Conservation (phyloP, 371 early-diverging fungal species). For the Actinomucor elegans region DNA sequence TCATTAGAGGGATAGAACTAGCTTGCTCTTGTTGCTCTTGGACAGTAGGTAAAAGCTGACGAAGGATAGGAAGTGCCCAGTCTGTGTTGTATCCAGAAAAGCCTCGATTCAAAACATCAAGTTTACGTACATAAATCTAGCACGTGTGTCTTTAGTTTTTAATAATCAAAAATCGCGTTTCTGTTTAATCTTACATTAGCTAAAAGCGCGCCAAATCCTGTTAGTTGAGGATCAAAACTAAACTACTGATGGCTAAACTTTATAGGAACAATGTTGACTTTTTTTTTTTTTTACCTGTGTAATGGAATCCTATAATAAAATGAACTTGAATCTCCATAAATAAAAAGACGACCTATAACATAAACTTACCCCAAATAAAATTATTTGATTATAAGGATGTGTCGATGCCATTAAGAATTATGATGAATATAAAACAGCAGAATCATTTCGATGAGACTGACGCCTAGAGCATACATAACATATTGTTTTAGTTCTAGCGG, state of each 20-base stretch:
- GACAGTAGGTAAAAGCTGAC: constrained; percentile 50
- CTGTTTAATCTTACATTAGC: constrained; percentile 53
- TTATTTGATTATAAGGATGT: constrained; percentile 25
- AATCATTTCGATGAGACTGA: too few species aligned
- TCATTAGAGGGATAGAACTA: constrained; percentile 56
- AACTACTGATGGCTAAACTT: constrained; percentile 30
- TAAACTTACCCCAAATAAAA: constrained; percentile 30
- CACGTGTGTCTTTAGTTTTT: too few species aligned
- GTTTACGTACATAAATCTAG: constrained; percentile 66
- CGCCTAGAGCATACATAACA: too few species aligned
- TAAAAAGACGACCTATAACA: background rate
- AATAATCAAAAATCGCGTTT: too few species aligned
- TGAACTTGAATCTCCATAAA: background rate
- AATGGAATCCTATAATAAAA: constrained; percentile 15
- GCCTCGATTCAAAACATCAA: constrained; percentile 81
- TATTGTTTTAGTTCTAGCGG: too few species aligned
- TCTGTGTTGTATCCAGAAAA: constrained; percentile 80
- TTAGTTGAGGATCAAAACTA: constrained; percentile 58
- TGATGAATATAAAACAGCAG: too few species aligned
- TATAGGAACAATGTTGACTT: background rate
- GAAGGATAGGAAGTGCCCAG: constrained; percentile 62
- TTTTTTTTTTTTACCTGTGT: constrained; percentile 13
- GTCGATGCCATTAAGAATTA: constrained; percentile 9
- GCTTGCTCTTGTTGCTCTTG: constrained; percentile 29
- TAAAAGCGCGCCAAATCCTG: constrained; percentile 72